Evolutionary conservation across 2,329 filamentous ascomycete species (phyloP).

Genomic region (Fusarium armeniacum): DNA sequence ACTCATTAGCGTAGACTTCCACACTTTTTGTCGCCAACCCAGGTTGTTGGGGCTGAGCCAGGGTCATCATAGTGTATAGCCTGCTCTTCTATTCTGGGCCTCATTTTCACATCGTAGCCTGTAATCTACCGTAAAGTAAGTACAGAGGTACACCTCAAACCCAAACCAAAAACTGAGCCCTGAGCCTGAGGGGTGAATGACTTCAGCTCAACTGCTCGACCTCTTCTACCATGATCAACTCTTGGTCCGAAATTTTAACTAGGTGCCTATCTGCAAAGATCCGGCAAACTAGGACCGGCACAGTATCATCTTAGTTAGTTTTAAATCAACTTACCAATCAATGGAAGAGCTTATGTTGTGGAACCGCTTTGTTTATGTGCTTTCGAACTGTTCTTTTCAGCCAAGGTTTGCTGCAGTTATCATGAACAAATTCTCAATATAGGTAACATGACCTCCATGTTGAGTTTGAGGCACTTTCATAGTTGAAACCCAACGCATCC

Average conservation of each 20-base stretch:
- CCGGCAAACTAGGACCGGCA: slow-evolving; percentile 21
- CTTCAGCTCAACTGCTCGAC: slow-evolving; percentile 13
- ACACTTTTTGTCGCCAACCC: slow-evolving; percentile 21
- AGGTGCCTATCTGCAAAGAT: slow-evolving; percentile 17
- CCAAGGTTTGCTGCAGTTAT: neutral
- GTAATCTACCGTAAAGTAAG: slow-evolving; percentile 24
- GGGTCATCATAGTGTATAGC: slow-evolving; percentile 3
- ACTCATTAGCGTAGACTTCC: slow-evolving; percentile 9
- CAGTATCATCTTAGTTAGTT: slow-evolving; percentile 19
- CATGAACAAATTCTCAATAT: slow-evolving; percentile 5
- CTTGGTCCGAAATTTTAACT: neutral
- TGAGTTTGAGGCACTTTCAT: slow-evolving; percentile 26
- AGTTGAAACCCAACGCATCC: slow-evolving; percentile 38
- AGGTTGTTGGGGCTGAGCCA: slow-evolving; percentile 15
- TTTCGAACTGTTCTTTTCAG: slow-evolving; percentile 3
- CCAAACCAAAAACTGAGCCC: slow-evolving; percentile 16
- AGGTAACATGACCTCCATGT: slow-evolving; percentile 5
- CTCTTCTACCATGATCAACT: slow-evolving; percentile 1
- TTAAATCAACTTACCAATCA: slow-evolving; percentile 16
- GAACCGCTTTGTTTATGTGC: slow-evolving; percentile 1
- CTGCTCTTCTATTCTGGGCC: slow-evolving; percentile 25
- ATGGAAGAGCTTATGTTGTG: neutral
- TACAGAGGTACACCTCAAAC: slow-evolving; percentile 24
- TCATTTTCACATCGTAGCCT: slow-evolving; percentile 29
- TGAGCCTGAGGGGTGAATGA: slow-evolving; percentile 7